Evolutionary conservation across 768 basidiomycete species (phyloP).

Genomic region (Trametes cingulata): DNA sequence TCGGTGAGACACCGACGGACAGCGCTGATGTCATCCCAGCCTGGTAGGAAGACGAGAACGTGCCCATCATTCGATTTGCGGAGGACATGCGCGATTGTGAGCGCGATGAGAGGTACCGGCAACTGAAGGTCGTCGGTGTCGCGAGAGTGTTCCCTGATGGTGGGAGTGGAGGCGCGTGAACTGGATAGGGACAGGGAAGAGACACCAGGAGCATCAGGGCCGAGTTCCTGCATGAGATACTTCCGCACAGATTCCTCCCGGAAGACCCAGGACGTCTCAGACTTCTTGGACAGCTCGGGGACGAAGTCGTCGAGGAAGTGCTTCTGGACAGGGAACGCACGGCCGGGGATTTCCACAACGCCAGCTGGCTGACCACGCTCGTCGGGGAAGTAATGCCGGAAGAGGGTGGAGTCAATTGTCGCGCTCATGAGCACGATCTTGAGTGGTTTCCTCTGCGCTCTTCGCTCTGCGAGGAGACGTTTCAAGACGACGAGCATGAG

Average conservation of each 20-base stretch:
- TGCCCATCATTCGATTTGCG: constrained; percentile 77
- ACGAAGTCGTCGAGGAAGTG: constrained; percentile 81
- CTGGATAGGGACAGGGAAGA: constrained; percentile 17
- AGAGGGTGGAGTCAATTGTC: constrained; percentile 88
- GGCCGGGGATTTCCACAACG: constrained; percentile 84
- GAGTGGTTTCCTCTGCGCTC: constrained; percentile 65
- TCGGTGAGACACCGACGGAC: constrained; percentile 65
- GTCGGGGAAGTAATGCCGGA: constrained; percentile 84
- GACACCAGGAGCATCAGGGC: constrained; percentile 28
- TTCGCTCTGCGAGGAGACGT: constrained; percentile 74
- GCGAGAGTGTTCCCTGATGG: constrained; percentile 33
- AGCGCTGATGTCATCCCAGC: constrained; percentile 85
- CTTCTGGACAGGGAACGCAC: constrained; percentile 86
- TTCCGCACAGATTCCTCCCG: constrained; percentile 65
- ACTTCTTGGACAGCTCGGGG: constrained; percentile 43
- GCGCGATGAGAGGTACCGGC: constrained; percentile 78
- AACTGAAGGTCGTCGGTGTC: constrained; percentile 65
- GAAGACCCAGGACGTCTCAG: constrained; percentile 62
- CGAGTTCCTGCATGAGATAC: constrained; percentile 73
- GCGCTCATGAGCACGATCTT: constrained; percentile 95
- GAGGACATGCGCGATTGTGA: constrained; percentile 78
- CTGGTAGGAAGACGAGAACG: constrained; percentile 89
- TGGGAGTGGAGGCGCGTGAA: constrained; percentile 18
- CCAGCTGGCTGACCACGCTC: constrained; percentile 58
- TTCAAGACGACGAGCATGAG: constrained; percentile 87